phyloP scores from a whole-genome alignment of 1,139 yeast species.

The Scheffersomyces parashehatae region DNA sequence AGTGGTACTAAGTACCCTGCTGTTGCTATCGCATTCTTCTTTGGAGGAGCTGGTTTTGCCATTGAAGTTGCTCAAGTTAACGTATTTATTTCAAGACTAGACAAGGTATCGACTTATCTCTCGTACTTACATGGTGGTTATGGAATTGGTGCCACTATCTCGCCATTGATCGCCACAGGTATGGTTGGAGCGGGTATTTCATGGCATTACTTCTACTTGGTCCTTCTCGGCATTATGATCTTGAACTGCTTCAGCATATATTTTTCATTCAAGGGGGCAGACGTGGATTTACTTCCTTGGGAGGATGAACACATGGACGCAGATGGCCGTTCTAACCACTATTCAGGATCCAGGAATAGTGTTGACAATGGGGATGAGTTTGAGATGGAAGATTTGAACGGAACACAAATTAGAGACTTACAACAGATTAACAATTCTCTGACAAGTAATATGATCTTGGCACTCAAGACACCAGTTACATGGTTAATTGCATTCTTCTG shows the following conservation, averaged over 20 bases:
- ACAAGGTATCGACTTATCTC: conserved; percentile 48
- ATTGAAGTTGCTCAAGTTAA: conserved; percentile 55
- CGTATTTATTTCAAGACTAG: conserved; percentile 52
- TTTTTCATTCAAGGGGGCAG: conserved; percentile 44
- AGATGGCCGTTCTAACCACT: neutral
- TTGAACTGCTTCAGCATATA: conserved; percentile 25
- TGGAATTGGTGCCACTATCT: conserved; percentile 63
- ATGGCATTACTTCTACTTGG: conserved; percentile 58
- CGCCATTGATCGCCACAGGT: conserved; percentile 60
- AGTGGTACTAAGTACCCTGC: conserved; percentile 39
- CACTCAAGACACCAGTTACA: conserved; percentile 44
- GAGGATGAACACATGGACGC: conserved; percentile 7
- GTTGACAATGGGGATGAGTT: neutral
- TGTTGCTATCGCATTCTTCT: conserved; percentile 53
- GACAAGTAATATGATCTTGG: conserved; percentile 18
- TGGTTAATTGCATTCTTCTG: conserved; percentile 57
- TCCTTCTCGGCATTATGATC: conserved; percentile 43
- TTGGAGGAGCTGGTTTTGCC: conserved; percentile 64
- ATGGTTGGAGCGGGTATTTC: conserved; percentile 46
- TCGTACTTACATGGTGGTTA: conserved; percentile 62
- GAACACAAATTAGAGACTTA: neutral
- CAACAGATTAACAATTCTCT: neutral
- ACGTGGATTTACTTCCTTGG: conserved; percentile 22
- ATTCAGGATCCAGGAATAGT: neutral
- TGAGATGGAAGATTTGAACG: conserved; percentile 1